Evolutionary conservation across 2,329 filamentous ascomycete genomes (phyloP), one percentile per base, ranked within the genome.

Genomic region (Aspergillus transmontanensis): DNA sequence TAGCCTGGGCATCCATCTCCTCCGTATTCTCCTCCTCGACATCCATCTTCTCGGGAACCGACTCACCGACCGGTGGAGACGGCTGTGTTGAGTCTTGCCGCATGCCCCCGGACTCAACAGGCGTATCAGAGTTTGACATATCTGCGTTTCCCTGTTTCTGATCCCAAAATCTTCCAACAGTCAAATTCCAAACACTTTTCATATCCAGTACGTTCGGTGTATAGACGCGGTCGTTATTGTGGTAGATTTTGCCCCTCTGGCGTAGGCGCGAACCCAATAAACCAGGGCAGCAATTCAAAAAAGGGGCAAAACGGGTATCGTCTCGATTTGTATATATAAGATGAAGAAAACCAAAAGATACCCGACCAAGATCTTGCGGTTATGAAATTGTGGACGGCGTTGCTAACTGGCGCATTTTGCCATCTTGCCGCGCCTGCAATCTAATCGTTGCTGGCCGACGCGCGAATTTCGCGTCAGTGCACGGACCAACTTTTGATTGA

Each of bases 1-100:
- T 80, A 3, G 79, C 76, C 64, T 81, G 80, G 23, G 72, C 71
- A 66, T 82, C 79, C 76, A 82, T 78, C 7, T 72, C 79, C 58
- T 81, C 79, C 2, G 67, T 69, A 62, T 72, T 69, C 16, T 75
- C 73, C 19, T 75, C 72, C 3, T 51, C 55, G 3, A 30, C 12
- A n/a, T 48, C 66, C 63, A 43, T 71, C 57, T 57, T 67, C 56
- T 9, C 64, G 48, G 59, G 16, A 21, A n/a, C 64, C 12, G 57
- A 63, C 39, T 69, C 68, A 11, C 61, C 64, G 21, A 4, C 65
- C 10, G 75, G 74, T 10, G 75, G 74, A 1, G 75, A 78, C 5
- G 72, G 69, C 9, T 67, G 67, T 12, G 75, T 75, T 2, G 76
- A 77, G 28, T 73, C 69, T 12, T 71, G 70, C 32, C 68, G 71